Evolutionary conservation across 768 basidiomycete genomes (phyloP), one percentile per base, ranked within the genome.

Genomic region (Sistotremastrum suecicum): DNA sequence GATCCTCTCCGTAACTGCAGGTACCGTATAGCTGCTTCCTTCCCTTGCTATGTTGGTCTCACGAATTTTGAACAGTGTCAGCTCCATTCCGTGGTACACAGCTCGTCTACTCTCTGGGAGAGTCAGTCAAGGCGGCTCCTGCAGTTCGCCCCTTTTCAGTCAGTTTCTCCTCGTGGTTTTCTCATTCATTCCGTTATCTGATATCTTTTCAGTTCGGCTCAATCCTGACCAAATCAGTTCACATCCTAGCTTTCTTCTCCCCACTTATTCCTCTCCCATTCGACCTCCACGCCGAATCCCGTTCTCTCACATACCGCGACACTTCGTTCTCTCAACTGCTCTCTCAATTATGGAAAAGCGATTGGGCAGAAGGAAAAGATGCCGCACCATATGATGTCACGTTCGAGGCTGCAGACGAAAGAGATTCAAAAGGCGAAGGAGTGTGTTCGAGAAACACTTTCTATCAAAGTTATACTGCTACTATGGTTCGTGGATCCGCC

Each of bases 71-170:
- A 30, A 3, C 47, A 72, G 70, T 74, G 3, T 70, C 69, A 8
- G 46, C 69, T 1, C 70, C 71, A 1, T 71, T 74, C 48, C 57
- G 72, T 40, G 71, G 73, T 7, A 71, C 70, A 0, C 70, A 68
- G 47, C 46, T 66, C 4, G 69, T 72, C 1, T 74, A 72, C 50
- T 46, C 60, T 12, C 59, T 74, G 8, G 70, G 72, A 28, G 67
- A 69, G 53, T 56, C 64, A 32, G 50, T 51, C n/a, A 63, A 63
- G 45, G 58, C 60, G 31, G 65, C 70, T 5, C 70, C 70, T 5
- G 51, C 59, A 9, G 66, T 70, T 11, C 62, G 66, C 11, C 60
- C 60, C 5, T 55, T 69, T 51, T 72, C 69, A 1, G 8, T 65
- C 20, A 20, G 20, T 20, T 2, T 20, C 20, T 20, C 20, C 20